A percentile compares a stretch with the other conserved stretches of the same genome.
phyloP scores from a whole-genome alignment of 345 rosid species.

The Acer campestre region DNA sequence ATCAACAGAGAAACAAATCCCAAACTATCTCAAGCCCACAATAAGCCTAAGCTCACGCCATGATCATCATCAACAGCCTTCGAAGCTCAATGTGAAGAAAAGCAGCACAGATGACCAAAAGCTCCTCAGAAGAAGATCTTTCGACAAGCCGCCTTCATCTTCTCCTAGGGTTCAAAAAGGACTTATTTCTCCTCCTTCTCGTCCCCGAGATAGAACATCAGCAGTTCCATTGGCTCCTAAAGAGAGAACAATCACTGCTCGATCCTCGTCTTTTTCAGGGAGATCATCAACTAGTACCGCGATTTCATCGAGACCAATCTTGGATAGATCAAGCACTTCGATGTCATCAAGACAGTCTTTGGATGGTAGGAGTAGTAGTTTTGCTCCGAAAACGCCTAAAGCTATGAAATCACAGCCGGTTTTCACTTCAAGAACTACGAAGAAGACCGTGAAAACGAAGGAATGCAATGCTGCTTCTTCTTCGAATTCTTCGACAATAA shows the following conservation, averaged over 20 bases:
- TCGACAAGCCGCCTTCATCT: conserved; percentile 66
- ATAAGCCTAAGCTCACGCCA: conserved; percentile 49
- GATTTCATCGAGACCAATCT: conserved; percentile 19
- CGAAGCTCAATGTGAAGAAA: conserved; percentile 39
- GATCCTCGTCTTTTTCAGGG: conserved; percentile 42
- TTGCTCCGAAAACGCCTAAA: conserved; percentile 31
- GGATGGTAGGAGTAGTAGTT: conserved; percentile 36
- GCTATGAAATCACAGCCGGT: conserved; percentile 29
- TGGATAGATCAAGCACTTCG: conserved; percentile 23
- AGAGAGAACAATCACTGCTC: conserved; percentile 32
- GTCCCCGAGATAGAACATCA: conserved; percentile 27
- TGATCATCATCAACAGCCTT: conserved; percentile 23
- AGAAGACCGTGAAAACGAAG: conserved; percentile 35
- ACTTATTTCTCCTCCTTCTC: conserved; percentile 46
- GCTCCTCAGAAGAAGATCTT: conserved; percentile 69
- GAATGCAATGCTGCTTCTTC: not conserved
- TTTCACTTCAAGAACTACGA: conserved; percentile 17
- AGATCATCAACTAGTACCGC: not conserved
- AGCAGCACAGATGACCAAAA: conserved; percentile 34
- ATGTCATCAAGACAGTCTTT: conserved; percentile 16
- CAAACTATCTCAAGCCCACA: conserved; percentile 70
- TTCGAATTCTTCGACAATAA: conserved; percentile 15
- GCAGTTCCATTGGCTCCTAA: conserved; percentile 23
- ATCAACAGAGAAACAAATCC: conserved; percentile 33
- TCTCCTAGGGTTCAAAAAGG: conserved; percentile 38